These are phyloP conservation scores for Salix suchowensis DNA, from an alignment of 345 rosid species.

Conservation along the genomic window DNA sequence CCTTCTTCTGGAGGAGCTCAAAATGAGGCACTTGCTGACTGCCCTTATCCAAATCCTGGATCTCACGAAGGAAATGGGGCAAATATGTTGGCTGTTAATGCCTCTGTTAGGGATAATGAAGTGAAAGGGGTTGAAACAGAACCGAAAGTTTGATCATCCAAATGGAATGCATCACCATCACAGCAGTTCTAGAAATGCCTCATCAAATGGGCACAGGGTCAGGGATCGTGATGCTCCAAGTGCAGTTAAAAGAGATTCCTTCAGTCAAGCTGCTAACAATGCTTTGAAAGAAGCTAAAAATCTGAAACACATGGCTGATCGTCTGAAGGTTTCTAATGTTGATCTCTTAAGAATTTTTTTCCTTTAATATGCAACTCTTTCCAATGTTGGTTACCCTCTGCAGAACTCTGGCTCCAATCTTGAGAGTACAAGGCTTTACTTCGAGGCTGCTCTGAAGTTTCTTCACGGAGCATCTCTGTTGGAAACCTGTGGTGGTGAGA, in stretches of 20 bases:
- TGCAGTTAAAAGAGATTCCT: conserved; percentile 67
- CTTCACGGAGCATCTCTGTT: conserved; percentile 76
- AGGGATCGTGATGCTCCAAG: conserved; percentile 56
- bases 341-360: conserved; percentile 9
- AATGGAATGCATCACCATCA: conserved; percentile 49
- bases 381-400: conserved; percentile 16
- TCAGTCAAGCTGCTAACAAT: conserved; percentile 57
- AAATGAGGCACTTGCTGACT: conserved; percentile 29
- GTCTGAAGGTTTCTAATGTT: conserved; percentile 56
- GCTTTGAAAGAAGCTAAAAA: conserved; percentile 88
- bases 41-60: conserved; percentile 24
- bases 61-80: conserved; percentile 33
- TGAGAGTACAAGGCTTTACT: conserved; percentile 77
- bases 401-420: conserved; percentile 56
- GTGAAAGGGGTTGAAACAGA: conserved; percentile 36
- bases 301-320: conserved; percentile 94
- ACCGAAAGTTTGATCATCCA: conserved; percentile 37
- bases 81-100: conserved; percentile 18
- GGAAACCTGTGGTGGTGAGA: conserved; percentile 64
- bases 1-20: conserved; percentile 46
- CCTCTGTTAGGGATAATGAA: conserved; percentile 34
- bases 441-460: conserved; percentile 93
- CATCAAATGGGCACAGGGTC: conserved; percentile 48
- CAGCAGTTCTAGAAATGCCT: conserved; percentile 34
- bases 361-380: conserved; percentile 5